A percentile compares a stretch with the other conserved stretches of the same genome.
phyloP scores from a whole-genome alignment of 192 early-diverging fungal species.

The Gaertneriomyces sp. region DNA sequence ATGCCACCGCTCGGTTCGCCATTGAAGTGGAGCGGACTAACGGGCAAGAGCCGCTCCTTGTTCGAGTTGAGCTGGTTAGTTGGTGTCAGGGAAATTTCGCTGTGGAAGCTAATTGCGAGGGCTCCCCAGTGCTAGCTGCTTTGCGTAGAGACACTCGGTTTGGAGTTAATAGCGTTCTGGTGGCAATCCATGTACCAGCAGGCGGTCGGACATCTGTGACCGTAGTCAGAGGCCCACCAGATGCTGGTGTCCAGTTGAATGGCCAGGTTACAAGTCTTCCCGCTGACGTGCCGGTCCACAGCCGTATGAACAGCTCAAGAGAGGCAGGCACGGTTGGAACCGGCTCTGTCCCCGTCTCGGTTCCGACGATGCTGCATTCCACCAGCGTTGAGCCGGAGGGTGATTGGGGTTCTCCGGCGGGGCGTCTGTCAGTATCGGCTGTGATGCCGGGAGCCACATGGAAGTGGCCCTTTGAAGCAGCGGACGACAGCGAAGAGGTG shows the following conservation, averaged over 20 bases:
- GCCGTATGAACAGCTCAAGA: too few relatives aligned
- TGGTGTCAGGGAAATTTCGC: constrained; percentile 10
- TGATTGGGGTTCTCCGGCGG: constrained; percentile 23
- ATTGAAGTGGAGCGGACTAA: too few relatives aligned
- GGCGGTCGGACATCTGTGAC: constrained; percentile 1
- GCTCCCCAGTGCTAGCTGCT: too few relatives aligned
- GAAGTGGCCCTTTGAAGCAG: not conserved
- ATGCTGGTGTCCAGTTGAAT: constrained; percentile 12
- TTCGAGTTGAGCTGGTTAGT: constrained; percentile 13
- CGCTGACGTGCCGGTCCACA: too few relatives aligned
- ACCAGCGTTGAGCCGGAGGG: constrained; percentile 1
- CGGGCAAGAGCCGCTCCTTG: too few relatives aligned
- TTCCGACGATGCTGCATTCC: constrained; percentile 6
- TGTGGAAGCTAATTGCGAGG: not conserved
- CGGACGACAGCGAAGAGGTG: not conserved
- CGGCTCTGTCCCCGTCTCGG: constrained; percentile 4
- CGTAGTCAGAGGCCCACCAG: constrained; percentile 8
- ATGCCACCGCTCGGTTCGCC: not conserved
- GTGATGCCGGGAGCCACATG: not conserved
- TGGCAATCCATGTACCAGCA: not conserved
- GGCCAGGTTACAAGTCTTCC: not conserved
- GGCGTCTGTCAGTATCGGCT: constrained; percentile 4
- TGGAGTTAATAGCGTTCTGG: too few relatives aligned
- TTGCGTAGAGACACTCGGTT: too few relatives aligned
- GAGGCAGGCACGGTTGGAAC: not conserved